Evolutionary conservation across 208 protist genomes (phyloP).

Genomic region (Angomonas deanei): DNA sequence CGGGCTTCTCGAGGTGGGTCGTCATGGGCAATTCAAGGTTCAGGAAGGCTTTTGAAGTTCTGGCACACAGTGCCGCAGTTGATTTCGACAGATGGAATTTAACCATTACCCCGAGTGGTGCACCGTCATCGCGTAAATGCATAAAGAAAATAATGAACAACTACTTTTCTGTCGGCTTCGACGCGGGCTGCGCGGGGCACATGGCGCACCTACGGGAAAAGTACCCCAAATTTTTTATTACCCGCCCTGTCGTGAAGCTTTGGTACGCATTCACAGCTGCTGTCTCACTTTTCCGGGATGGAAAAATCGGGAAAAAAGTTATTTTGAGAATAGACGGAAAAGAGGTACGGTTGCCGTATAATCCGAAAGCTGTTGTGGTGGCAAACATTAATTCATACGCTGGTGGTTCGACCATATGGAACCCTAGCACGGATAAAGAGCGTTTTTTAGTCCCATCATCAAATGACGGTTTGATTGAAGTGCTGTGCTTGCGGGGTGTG

Average conservation of each 20-base stretch:
- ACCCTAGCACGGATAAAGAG: conserved; percentile 9
- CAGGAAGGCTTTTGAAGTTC: conserved; percentile 12
- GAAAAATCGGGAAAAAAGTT: conserved; percentile 8
- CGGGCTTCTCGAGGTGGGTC: conserved; percentile 43
- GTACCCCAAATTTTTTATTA: conserved; percentile 29
- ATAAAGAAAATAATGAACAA: conserved; percentile 38
- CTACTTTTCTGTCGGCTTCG: conserved; percentile 70
- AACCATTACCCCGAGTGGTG: not conserved
- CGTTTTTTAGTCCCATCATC: conserved; percentile 20
- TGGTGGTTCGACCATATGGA: conserved; percentile 44
- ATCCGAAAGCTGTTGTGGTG: conserved; percentile 46
- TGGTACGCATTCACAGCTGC: conserved; percentile 57
- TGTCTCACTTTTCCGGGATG: conserved; percentile 25
- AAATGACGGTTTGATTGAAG: conserved; percentile 36
- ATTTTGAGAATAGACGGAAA: conserved; percentile 25
- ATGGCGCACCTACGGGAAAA: conserved; percentile 32
- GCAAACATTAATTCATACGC: conserved; percentile 58
- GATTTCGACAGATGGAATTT: conserved; percentile 38
- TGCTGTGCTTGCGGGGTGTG: conserved; percentile 40
- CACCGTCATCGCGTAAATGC: not conserved
- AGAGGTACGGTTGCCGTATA: conserved; percentile 19
- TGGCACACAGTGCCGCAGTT: conserved; percentile 17
- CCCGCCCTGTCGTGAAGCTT: conserved; percentile 42
- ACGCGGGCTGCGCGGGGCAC: conserved; percentile 33
- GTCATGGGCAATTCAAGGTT: conserved; percentile 30